A percentile compares a stretch with the other conserved stretches of the same genome.
phyloP scores from a whole-genome alignment of 345 rosid species.

The Salix viminalis region DNA sequence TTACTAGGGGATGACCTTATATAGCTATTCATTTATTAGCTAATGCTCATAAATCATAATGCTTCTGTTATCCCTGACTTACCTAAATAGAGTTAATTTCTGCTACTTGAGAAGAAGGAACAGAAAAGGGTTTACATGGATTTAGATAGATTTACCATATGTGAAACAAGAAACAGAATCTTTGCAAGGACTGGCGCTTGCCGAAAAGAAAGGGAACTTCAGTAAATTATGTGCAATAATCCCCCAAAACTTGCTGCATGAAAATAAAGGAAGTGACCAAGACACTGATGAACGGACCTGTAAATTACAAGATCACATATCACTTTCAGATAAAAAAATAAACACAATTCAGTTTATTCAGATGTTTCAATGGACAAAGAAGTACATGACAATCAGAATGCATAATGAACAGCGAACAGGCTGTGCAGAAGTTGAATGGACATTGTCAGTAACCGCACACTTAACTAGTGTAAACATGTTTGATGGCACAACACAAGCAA shows the following conservation, averaged over 20 bases:
- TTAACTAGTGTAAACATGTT: not conserved
- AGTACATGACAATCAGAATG: too few species aligned
- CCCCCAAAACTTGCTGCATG: not conserved
- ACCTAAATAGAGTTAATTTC: not conserved
- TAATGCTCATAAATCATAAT: not conserved
- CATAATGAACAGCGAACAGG: too few species aligned
- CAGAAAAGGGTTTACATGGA: not conserved
- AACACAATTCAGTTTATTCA: not conserved
- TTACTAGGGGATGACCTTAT: not conserved
- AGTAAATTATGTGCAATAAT: not conserved
- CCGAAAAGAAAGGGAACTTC: not conserved
- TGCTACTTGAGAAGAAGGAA: not conserved
- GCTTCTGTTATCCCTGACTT: not conserved
- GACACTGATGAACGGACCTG: not conserved
- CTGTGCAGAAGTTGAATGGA: not conserved
- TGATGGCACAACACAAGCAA: not conserved
- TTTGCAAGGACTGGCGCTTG: not conserved
- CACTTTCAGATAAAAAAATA: not conserved
- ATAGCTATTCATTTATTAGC: not conserved
- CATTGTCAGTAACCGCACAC: not conserved
- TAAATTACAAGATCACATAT: not conserved
- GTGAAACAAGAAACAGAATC: not conserved
- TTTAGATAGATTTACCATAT: not conserved
- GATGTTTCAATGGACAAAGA: not conserved
- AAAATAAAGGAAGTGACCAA: not conserved